Conservation (phyloP, 352 stramenopile species). For the Globisporangium acanthophoron region DNA sequence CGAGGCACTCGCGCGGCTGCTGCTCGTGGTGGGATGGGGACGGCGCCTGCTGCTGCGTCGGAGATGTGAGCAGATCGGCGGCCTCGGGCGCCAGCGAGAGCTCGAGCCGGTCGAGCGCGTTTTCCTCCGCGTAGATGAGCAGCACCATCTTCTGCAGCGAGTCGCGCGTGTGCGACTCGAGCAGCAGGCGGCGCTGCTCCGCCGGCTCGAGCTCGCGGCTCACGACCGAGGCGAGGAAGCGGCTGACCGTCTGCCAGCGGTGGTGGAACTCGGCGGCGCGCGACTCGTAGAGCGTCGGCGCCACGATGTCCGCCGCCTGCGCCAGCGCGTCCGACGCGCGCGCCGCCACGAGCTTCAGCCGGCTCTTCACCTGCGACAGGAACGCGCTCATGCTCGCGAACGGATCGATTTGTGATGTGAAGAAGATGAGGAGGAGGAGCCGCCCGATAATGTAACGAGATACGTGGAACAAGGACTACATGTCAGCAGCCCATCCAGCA, state of each 20-base stretch:
- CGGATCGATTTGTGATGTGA: too few relatives aligned
- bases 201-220: slow-evolving; percentile 53
- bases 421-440: too few relatives aligned
- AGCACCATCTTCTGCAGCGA: slow-evolving; percentile 83
- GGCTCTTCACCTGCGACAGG: slow-evolving; percentile 74
- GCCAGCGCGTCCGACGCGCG: slow-evolving; percentile 65
- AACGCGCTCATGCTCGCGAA: slow-evolving; percentile 12
- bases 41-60: slow-evolving; percentile 14
- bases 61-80: slow-evolving; percentile 7
- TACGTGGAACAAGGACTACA: neutral
- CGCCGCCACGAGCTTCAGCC: slow-evolving; percentile 69
- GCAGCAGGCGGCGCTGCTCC: slow-evolving; percentile 70
- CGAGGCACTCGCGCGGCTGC: slow-evolving; percentile 58
- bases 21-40: slow-evolving; percentile 11
- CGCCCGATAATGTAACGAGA: too few relatives aligned
- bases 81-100: slow-evolving; percentile 34
- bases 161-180: slow-evolving; percentile 78
- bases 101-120: slow-evolving; percentile 62
- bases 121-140: slow-evolving; percentile 83
- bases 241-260: slow-evolving; percentile 69
- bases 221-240: slow-evolving; percentile 71
- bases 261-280: slow-evolving; percentile 83
- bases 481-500: neutral
- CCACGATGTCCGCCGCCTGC: slow-evolving; percentile 74
- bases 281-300: slow-evolving; percentile 78